A percentile compares a stretch with the other conserved stretches of the same genome.
phyloP scores from a whole-genome alignment of 2,329 filamentous ascomycete genomes.

The Myriosclerotinia scirpicola region DNA sequence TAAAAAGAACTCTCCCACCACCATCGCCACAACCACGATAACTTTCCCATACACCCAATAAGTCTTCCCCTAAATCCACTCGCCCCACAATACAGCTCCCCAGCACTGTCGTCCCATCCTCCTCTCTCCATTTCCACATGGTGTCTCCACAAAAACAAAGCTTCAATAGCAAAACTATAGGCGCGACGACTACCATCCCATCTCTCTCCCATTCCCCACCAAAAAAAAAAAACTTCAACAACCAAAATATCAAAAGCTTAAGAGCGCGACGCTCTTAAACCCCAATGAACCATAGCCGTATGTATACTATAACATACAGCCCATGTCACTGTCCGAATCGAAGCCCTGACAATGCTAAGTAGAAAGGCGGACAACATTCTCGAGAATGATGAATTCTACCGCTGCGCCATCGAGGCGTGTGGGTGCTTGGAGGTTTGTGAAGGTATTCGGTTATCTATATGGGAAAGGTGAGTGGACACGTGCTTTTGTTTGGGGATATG shows the following conservation, averaged over 20 bases:
- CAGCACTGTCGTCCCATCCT: not conserved
- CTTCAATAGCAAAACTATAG: not conserved
- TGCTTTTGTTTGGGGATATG: not conserved
- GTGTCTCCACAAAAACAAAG: not conserved
- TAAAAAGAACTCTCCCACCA: not conserved
- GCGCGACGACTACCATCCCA: not conserved
- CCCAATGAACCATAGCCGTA: not conserved
- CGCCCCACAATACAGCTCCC: not conserved
- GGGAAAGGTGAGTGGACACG: not conserved
- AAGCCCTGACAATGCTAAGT: no score
- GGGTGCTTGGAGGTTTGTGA: not conserved
- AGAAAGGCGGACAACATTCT: no score
- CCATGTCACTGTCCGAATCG: no score
- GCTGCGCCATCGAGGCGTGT: constrained; percentile 6
- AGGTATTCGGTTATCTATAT: not conserved
- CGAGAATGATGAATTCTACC: no score
- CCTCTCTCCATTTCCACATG: not conserved
- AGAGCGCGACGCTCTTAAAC: not conserved
- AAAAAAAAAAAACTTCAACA: not conserved
- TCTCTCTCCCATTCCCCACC: not conserved
- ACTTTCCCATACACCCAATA: not conserved
- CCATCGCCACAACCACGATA: not conserved
- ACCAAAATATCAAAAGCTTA: not conserved
- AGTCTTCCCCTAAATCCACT: not conserved
- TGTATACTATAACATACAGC: no score